These are phyloP conservation scores for Silene coronaria DNA, from an alignment of 179 eudicot genomes.

Conservation along the genomic window DNA sequence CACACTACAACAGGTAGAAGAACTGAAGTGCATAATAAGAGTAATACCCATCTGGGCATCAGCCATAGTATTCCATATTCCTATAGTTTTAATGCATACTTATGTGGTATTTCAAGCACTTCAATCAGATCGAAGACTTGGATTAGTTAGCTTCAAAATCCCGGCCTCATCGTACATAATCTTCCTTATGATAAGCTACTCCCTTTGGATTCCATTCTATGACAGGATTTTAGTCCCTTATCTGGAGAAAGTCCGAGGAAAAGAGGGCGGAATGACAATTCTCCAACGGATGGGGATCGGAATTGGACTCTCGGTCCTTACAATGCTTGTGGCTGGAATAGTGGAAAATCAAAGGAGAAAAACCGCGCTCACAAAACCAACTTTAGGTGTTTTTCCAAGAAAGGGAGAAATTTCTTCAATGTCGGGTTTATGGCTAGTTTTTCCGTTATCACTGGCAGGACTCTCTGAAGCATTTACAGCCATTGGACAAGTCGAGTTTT, in stretches of 20 bases:
- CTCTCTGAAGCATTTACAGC: constrained; percentile 55
- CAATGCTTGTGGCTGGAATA: constrained; percentile 43
- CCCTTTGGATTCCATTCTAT: constrained; percentile 61
- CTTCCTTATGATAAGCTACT: constrained; percentile 58
- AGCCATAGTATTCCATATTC: constrained; percentile 30
- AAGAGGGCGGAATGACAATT: constrained; percentile 56
- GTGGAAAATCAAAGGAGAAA: constrained; percentile 48
- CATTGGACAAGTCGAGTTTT: constrained; percentile 59
- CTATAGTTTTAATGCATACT: constrained; percentile 33
- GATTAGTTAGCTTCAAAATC: constrained; percentile 27
- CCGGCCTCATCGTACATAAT: constrained; percentile 64
- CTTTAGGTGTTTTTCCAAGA: constrained; percentile 25
- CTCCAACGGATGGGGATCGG: constrained; percentile 71
- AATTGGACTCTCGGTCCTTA: constrained; percentile 31
- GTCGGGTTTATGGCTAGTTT: constrained; percentile 61
- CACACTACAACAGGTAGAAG: constrained; percentile 35
- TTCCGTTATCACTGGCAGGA: constrained; percentile 51
- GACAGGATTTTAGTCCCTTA: constrained; percentile 59
- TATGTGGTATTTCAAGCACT: constrained; percentile 34
- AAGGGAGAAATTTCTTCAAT: constrained; percentile 46
- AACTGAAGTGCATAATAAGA: constrained; percentile 33
- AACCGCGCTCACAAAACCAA: constrained; percentile 38
- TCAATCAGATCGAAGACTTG: constrained; percentile 30
- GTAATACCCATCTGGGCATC: constrained; percentile 36
- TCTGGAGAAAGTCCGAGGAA: constrained; percentile 34